Evolutionary conservation across 148 eudicot genomes (phyloP).

Genomic region (Dysphania ambrosioides): DNA sequence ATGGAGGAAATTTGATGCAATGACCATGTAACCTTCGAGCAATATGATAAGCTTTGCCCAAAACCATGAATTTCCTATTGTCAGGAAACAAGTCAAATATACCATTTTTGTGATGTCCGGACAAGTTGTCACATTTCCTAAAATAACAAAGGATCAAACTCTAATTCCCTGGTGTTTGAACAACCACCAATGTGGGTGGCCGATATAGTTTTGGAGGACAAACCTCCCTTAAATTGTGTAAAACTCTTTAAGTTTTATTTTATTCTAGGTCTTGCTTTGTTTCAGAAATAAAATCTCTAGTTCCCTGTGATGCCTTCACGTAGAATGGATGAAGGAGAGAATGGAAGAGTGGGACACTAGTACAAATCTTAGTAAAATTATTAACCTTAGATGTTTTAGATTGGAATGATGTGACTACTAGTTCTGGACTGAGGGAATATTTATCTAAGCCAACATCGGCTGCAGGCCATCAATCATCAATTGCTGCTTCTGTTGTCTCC

Average conservation of each 20-base stretch:
- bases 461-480: not conserved
- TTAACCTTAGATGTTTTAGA: too few species aligned
- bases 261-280: too few species aligned
- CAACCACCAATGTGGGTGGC: too few species aligned
- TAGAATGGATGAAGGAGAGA: too few species aligned
- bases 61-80: not conserved
- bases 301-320: too few species aligned
- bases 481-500: not conserved
- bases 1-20: not conserved
- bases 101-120: not conserved
- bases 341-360: too few species aligned
- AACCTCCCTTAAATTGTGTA: too few species aligned
- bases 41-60: not conserved
- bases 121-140: not conserved
- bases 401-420: not conserved
- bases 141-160: not conserved
- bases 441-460: not conserved
- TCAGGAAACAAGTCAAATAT: not conserved
- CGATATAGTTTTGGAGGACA: too few species aligned
- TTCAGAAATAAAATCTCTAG: too few species aligned
- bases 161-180: too few species aligned
- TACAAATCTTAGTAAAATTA: too few species aligned
- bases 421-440: not conserved
- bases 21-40: not conserved
- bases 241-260: too few species aligned